A percentile compares a stretch with the other conserved stretches of the same genome.
phyloP scores from a whole-genome alignment of 805 yeast species.

The Candida pini region DNA sequence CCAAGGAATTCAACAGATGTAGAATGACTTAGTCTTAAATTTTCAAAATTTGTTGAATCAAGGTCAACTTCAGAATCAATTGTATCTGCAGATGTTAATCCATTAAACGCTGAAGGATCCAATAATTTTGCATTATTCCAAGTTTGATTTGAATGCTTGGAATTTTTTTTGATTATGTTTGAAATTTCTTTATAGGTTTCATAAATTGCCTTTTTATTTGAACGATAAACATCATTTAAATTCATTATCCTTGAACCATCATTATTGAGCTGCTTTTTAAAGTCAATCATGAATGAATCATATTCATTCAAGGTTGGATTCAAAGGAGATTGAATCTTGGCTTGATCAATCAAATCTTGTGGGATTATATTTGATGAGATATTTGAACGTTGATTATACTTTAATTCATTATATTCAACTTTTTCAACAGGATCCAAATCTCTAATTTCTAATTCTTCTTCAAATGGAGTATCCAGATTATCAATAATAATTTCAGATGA shows the following conservation, averaged over 20 bases:
- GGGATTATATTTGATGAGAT: constrained; percentile 23
- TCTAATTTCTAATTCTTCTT: constrained; percentile 41
- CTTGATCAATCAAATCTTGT: constrained; percentile 13
- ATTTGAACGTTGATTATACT: constrained; percentile 25
- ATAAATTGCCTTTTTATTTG: constrained; percentile 31
- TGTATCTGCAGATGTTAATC: background rate
- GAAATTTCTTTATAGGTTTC: constrained; percentile 41
- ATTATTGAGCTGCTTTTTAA: constrained; percentile 18
- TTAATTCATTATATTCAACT: constrained; percentile 49
- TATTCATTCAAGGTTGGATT: constrained; percentile 23
- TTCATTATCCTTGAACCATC: constrained; percentile 18
- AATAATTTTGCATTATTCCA: constrained; percentile 29
- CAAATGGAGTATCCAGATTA: constrained; percentile 31
- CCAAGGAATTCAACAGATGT: constrained; percentile 70
- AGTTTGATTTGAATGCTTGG: constrained; percentile 47
- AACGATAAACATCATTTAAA: constrained; percentile 19
- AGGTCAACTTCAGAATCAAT: constrained; percentile 29
- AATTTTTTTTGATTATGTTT: constrained; percentile 43
- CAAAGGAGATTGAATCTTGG: constrained; percentile 21
- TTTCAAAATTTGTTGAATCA: constrained; percentile 31
- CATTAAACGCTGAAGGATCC: constrained; percentile 5
- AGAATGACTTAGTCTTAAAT: constrained; percentile 56
- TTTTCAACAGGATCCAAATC: constrained; percentile 46
- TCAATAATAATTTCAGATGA: constrained; percentile 29
- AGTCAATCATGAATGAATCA: constrained; percentile 16